These are phyloP conservation scores for Calonectria pteridis DNA, from an alignment of 2,329 filamentous ascomycete species.

Conservation along the genomic window DNA sequence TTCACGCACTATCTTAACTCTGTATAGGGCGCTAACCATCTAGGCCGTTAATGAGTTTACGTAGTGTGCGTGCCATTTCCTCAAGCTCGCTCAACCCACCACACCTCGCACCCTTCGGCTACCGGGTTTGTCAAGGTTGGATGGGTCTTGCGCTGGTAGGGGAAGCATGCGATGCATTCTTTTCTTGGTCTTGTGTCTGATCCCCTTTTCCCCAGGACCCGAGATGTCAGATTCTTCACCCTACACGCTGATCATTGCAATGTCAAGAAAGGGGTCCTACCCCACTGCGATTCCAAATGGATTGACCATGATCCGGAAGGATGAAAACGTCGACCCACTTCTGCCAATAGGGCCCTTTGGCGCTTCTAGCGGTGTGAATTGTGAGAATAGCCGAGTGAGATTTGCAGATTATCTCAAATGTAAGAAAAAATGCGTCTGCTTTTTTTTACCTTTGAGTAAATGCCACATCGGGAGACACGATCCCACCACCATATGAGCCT, in stretches of 20 bases:
- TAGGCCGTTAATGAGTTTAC: neutral
- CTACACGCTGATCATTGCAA: neutral
- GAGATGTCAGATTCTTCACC: neutral
- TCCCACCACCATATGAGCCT: neutral
- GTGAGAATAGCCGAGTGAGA: neutral
- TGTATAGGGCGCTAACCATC: neutral
- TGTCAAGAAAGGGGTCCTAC: neutral
- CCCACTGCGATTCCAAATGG: neutral
- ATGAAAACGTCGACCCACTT: neutral
- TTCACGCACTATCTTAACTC: constrained; percentile 7
- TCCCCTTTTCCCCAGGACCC: neutral
- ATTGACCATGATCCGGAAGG: neutral
- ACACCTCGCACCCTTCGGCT: neutral
- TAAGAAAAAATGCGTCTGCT: neutral
- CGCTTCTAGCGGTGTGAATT: neutral
- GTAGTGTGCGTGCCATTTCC: neutral
- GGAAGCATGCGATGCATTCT: neutral
- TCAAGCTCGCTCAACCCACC: neutral
- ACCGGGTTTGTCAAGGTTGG: no score
- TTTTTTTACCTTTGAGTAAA: neutral
- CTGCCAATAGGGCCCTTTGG: neutral
- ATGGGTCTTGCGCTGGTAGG: neutral
- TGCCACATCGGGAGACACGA: neutral
- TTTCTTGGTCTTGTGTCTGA: neutral
- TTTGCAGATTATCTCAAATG: neutral